Evolutionary conservation across 192 early-diverging fungal genomes (phyloP), one percentile per base, ranked within the genome.

Genomic region (Pilobolus umbonatus): DNA sequence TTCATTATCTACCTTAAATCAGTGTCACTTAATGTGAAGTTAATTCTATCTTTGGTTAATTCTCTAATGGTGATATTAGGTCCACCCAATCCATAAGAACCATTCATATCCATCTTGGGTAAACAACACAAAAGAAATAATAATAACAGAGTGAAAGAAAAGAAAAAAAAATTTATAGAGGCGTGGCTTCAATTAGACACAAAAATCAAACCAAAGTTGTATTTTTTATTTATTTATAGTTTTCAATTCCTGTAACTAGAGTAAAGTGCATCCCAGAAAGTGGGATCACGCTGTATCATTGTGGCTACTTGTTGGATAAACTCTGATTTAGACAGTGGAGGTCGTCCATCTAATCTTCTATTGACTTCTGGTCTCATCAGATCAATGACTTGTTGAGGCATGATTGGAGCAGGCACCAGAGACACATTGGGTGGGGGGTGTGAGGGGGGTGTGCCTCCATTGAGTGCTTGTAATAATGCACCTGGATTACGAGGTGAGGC

Each of bases 21-120:
- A 46, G 87, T 88, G 72, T 95, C 91, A 64, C 79, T 86, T 12
- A 98, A 79, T 15, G 88, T 80, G 64, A 98, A 95, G 60, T 83
- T 81, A 30, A 98, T 79, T 42, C 66, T 72, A 60, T 80, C 74
- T 34, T 74, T 75, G 26, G 73, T 72, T 15, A 82, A 53, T 35
- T 84, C 74, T 65, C 76, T 67, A 64, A 84, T 84, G 24, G 64
- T 79, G 32, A 86, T 76, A 29, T 81, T 75, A 4, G 85, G 85
- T 11, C 74, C 77, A 38, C 65, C 59, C 3, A 73, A 25, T 34
- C 70, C 64, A 46, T 67, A 67, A 10, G 61, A 51, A 19, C 32
- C 36, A 28, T 30, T 28, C 34, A 51, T 48, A 40, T 57, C 56
- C 64, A 65, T 65, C 12, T 19, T 38, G 2, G n/a, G 3, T 31